These are phyloP conservation scores for Vanderwaltozyma polyspora DNA, from an alignment of 805 yeast species.

Conservation along the genomic window DNA sequence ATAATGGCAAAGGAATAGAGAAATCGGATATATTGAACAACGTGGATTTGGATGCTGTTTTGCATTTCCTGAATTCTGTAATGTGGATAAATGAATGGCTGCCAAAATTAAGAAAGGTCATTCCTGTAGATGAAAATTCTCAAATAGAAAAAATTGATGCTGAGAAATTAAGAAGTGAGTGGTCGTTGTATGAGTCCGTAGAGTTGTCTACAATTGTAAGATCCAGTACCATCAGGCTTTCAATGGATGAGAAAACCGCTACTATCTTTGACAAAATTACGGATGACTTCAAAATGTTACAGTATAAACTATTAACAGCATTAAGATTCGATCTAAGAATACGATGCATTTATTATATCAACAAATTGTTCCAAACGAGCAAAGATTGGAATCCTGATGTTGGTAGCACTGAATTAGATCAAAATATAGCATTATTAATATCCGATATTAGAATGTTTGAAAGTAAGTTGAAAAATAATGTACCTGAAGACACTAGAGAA, in stretches of 20 bases:
- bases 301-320: slow-evolving; percentile 12
- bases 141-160: slow-evolving; percentile 9
- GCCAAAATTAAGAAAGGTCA: slow-evolving; percentile 38
- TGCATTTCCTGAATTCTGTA: slow-evolving; percentile 43
- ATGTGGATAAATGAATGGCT: slow-evolving; percentile 53
- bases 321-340: slow-evolving; percentile 24
- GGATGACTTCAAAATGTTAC: slow-evolving; percentile 11
- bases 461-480: slow-evolving; percentile 15
- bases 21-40: slow-evolving; percentile 46
- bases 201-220: slow-evolving; percentile 11
- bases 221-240: slow-evolving; percentile 11
- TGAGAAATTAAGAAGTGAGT: slow-evolving; percentile 27
- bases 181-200: slow-evolving; percentile 33
- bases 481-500: slow-evolving; percentile 12
- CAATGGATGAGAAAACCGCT: slow-evolving; percentile 11
- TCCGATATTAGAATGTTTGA: slow-evolving; percentile 21
- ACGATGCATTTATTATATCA: slow-evolving; percentile 20
- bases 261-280: slow-evolving; percentile 12
- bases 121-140: slow-evolving; percentile 6
- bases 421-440: slow-evolving; percentile 18
- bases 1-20: slow-evolving; percentile 20
- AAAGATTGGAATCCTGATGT: slow-evolving; percentile 23
- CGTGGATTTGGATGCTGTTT: slow-evolving; percentile 39
- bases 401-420: slow-evolving; percentile 23
- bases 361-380: slow-evolving; percentile 16